phyloP scores from a whole-genome alignment of 257 asterid species.

The Plantago ovata region DNA sequence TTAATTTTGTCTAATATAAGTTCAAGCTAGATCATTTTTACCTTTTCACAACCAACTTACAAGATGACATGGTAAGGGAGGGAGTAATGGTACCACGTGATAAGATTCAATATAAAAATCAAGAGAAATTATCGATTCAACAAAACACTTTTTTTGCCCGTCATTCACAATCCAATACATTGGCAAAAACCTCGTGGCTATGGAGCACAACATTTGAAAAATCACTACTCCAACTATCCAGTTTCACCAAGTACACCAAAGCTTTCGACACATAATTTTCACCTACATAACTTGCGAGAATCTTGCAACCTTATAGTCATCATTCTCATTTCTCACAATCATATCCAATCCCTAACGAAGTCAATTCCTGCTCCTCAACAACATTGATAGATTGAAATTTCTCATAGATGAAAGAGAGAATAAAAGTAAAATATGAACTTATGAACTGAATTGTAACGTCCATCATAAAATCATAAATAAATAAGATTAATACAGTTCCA shows the following conservation, averaged over 20 bases:
- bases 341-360: neutral
- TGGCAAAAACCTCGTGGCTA: neutral
- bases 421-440: too few relatives aligned
- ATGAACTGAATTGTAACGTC: too few relatives aligned
- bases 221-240: neutral
- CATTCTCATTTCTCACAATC: neutral
- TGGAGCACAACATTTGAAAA: neutral
- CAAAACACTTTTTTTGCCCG: neutral
- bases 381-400: too few relatives aligned
- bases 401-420: too few relatives aligned
- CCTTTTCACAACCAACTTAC: neutral
- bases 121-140: neutral
- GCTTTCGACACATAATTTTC: neutral
- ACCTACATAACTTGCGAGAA: neutral
- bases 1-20: too few relatives aligned
- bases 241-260: neutral
- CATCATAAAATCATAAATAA: too few relatives aligned
- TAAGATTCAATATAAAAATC: neutral
- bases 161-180: neutral
- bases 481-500: too few relatives aligned
- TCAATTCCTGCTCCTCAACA: neutral
- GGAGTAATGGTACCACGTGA: neutral
- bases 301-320: neutral
- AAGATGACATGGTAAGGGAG: too few relatives aligned
- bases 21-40: too few relatives aligned